phyloP scores from a whole-genome alignment of 164 flowering plant species.

The Nelumbo lutea region DNA sequence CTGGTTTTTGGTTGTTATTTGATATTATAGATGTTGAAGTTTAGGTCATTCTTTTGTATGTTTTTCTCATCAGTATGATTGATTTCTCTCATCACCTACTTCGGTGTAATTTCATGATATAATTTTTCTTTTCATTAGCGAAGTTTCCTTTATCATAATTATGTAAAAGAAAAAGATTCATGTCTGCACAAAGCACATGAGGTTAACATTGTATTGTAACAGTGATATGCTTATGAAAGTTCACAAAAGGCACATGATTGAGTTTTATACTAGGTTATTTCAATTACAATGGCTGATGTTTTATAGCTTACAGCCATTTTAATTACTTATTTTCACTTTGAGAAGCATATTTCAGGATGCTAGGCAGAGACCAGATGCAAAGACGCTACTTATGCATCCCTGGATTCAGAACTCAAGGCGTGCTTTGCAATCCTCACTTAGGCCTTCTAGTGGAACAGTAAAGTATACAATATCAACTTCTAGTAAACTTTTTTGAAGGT shows the following conservation, averaged over 20 bases:
- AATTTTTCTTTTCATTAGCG: too few relatives aligned
- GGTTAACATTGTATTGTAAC: neutral
- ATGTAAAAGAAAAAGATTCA: neutral
- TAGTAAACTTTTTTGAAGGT: neutral
- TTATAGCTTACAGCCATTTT: neutral
- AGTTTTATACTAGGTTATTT: neutral
- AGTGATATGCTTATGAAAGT: neutral
- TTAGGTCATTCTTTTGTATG: too few relatives aligned
- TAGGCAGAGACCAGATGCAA: conserved; percentile 97
- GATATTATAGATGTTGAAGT: too few relatives aligned
- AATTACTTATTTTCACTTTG: conserved; percentile 12
- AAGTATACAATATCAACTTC: conserved; percentile 36
- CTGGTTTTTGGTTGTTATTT: too few relatives aligned
- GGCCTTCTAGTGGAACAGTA: conserved; percentile 53
- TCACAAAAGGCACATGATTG: neutral
- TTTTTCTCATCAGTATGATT: too few relatives aligned
- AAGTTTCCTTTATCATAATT: neutral
- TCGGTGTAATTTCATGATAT: too few relatives aligned
- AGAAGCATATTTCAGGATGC: conserved; percentile 66
- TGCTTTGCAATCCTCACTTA: conserved; percentile 79
- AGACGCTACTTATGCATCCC: conserved; percentile 86
- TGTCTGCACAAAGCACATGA: neutral
- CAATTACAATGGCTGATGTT: neutral
- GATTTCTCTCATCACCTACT: too few relatives aligned
- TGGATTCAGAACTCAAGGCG: conserved; percentile 95